Conservation (phyloP, 2,329 filamentous ascomycete species). For the Talaromyces sp. region DNA sequence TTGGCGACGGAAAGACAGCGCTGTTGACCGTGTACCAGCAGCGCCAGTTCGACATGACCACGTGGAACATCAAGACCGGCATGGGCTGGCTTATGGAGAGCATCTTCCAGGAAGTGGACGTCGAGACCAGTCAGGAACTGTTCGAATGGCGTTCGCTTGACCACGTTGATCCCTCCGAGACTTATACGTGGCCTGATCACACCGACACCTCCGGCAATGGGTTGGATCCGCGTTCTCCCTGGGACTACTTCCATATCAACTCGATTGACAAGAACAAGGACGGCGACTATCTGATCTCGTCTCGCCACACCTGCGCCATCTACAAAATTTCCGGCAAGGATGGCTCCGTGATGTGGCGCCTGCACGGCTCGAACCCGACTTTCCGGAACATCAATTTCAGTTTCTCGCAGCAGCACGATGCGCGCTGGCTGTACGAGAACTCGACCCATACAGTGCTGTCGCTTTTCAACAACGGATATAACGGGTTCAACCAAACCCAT, state of each 20-base stretch:
- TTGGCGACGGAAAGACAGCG: slow-evolving; percentile 39
- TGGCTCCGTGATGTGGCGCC: slow-evolving; percentile 33
- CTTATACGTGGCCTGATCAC: slow-evolving; percentile 42
- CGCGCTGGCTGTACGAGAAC: slow-evolving; percentile 34
- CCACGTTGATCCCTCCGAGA: slow-evolving; percentile 43
- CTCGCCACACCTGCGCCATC: slow-evolving; percentile 34
- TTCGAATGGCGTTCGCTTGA: slow-evolving; percentile 49
- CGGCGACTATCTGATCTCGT: slow-evolving; percentile 39
- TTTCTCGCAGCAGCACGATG: slow-evolving; percentile 41
- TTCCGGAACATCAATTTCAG: slow-evolving; percentile 35
- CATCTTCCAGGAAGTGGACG: slow-evolving; percentile 49
- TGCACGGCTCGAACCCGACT: slow-evolving; percentile 32
- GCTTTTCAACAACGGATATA: slow-evolving; percentile 38
- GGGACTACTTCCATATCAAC: slow-evolving; percentile 43
- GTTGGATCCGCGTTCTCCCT: slow-evolving; percentile 38
- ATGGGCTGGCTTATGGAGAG: slow-evolving; percentile 50
- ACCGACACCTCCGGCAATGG: slow-evolving; percentile 45
- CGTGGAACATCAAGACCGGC: slow-evolving; percentile 36
- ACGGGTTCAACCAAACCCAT: slow-evolving; percentile 36
- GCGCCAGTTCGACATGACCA: slow-evolving; percentile 43
- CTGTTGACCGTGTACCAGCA: slow-evolving; percentile 39
- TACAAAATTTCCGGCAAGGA: slow-evolving; percentile 38
- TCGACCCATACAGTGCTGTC: slow-evolving; percentile 33
- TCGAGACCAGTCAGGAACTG: slow-evolving; percentile 43
- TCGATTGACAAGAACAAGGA: slow-evolving; percentile 36